Evolutionary conservation across 129 eudicot species (phyloP).

Genomic region (Pseudognaphalium luteoalbum): DNA sequence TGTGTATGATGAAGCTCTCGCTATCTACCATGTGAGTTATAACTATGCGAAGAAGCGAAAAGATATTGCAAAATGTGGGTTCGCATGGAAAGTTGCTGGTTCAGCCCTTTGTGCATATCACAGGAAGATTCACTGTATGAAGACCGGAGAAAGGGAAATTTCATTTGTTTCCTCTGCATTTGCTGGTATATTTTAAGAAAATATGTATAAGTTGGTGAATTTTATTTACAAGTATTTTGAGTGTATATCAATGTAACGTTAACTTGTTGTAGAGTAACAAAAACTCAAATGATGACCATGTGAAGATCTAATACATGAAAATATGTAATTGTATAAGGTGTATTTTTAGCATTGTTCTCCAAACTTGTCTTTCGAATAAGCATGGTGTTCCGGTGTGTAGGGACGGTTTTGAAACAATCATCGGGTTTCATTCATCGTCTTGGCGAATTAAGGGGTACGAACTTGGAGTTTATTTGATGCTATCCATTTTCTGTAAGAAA

Average conservation of each 20-base stretch:
- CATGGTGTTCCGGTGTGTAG: neutral
- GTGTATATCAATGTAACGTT: constrained; percentile 1
- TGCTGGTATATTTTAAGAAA: constrained; percentile 13
- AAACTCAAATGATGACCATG: neutral
- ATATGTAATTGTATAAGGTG: constrained; percentile 12
- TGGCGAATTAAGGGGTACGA: neutral
- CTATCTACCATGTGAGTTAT: constrained; percentile 43
- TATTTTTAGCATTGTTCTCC: neutral
- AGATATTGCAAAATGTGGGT: constrained; percentile 51
- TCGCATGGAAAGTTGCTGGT: constrained; percentile 91
- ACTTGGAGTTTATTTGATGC: neutral
- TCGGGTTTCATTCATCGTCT: neutral
- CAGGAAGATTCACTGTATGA: constrained; percentile 31
- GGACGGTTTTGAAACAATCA: neutral
- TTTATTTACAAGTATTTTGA: neutral
- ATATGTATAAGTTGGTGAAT: neutral
- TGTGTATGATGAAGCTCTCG: constrained; percentile 33
- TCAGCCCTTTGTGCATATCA: constrained; percentile 52
- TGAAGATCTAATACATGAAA: neutral
- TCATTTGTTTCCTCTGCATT: constrained; percentile 28
- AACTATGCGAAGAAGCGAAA: constrained; percentile 39
- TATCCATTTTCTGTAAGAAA: neutral
- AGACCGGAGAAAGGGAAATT: constrained; percentile 28
- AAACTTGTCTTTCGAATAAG: neutral
- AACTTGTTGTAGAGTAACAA: constrained; percentile 5